Percentiles rank a stretch among this genome's conserved stretches.
phyloP scores from a whole-genome alignment of 768 basidiomycete genomes.

The Tremella yokohamensis region DNA sequence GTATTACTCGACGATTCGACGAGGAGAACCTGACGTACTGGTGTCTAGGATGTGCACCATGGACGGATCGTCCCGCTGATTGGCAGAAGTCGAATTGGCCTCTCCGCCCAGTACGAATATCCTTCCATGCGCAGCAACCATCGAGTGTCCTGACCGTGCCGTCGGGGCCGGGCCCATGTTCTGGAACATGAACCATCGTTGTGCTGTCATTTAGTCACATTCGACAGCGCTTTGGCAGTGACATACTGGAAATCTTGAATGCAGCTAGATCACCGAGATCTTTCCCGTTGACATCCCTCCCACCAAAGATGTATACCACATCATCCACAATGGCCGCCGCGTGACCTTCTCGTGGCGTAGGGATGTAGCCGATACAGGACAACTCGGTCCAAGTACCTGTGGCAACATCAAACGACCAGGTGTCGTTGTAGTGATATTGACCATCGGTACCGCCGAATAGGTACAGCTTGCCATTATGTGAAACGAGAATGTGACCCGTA shows the following conservation, averaged over 20 bases:
- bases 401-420: constrained; percentile 84
- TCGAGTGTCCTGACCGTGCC: constrained; percentile 93
- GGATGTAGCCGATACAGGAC: constrained; percentile 93
- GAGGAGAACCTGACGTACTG: constrained; percentile 57
- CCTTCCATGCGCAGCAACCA: constrained; percentile 78
- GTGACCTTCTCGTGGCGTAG: constrained; percentile 91
- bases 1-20: constrained; percentile 8
- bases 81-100: constrained; percentile 62
- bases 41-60: constrained; percentile 91
- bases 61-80: constrained; percentile 71
- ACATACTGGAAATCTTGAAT: constrained; percentile 93
- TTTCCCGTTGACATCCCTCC: constrained; percentile 92
- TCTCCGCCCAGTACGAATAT: constrained; percentile 96
- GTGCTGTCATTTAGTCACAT: constrained; percentile 64
- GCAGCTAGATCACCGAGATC: constrained; percentile 91
- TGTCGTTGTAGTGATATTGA: constrained; percentile 98
- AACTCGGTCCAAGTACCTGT: constrained; percentile 84
- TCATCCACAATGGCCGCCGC: constrained; percentile 94
- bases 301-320: constrained; percentile 96
- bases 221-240: constrained; percentile 8
- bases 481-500: constrained; percentile 87
- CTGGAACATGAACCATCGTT: constrained; percentile 99
- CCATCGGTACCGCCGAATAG: constrained; percentile 98
- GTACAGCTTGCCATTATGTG: constrained; percentile 75
- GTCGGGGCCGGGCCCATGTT: constrained; percentile 97